Evolutionary conservation across 1,139 yeast species (phyloP).

Genomic region (Lodderomyces pseudojiufengensis): DNA sequence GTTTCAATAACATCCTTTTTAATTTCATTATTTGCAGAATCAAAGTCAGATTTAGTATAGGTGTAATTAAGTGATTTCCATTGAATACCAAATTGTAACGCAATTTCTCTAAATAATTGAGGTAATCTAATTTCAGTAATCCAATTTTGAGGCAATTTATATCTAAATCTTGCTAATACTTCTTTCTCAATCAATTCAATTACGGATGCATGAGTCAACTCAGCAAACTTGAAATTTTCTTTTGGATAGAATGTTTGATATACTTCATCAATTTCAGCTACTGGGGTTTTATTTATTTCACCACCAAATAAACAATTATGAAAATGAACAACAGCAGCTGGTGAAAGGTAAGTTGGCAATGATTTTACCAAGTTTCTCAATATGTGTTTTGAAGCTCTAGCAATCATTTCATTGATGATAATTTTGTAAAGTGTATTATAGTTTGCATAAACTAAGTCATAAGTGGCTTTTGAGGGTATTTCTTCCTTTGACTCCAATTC

Average conservation of each 20-base stretch:
- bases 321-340: slow-evolving; percentile 63
- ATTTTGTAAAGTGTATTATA: slow-evolving; percentile 46
- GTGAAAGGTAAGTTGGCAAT: slow-evolving; percentile 54
- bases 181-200: slow-evolving; percentile 43
- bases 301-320: slow-evolving; percentile 69
- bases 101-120: slow-evolving; percentile 66
- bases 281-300: slow-evolving; percentile 42
- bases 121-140: slow-evolving; percentile 29
- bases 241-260: slow-evolving; percentile 42
- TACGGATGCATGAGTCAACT: slow-evolving; percentile 45
- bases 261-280: slow-evolving; percentile 39
- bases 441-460: slow-evolving; percentile 42
- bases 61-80: slow-evolving; percentile 58
- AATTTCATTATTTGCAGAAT: slow-evolving; percentile 18
- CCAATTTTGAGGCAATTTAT: slow-evolving; percentile 51
- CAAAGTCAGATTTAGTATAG: slow-evolving; percentile 47
- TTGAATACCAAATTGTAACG: slow-evolving; percentile 82
- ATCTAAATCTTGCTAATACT: slow-evolving; percentile 62
- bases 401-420: slow-evolving; percentile 65
- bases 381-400: slow-evolving; percentile 77
- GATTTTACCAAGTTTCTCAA: slow-evolving; percentile 47
- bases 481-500: slow-evolving; percentile 22
- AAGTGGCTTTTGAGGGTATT: slow-evolving; percentile 34
- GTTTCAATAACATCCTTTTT: slow-evolving; percentile 15
- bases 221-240: slow-evolving; percentile 41